phyloP scores from a whole-genome alignment of 306 rosid genomes.

The Dicorynia guianensis region DNA sequence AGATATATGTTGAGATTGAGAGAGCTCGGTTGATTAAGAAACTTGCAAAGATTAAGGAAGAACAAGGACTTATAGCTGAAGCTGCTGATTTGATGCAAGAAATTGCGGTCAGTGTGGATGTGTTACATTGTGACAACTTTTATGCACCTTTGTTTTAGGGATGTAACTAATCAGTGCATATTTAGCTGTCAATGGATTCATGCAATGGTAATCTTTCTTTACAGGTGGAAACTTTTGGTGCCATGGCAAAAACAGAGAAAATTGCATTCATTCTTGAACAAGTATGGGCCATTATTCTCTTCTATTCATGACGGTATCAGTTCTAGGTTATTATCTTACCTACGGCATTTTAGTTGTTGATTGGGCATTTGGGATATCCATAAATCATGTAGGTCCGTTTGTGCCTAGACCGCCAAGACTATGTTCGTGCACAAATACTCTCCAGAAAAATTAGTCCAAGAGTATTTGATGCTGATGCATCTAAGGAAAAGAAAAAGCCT shows the following conservation, averaged over 20 bases:
- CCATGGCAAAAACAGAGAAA: slow-evolving; percentile 91
- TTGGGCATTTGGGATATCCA: neutral
- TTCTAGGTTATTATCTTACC: neutral
- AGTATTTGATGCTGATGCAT: slow-evolving; percentile 59
- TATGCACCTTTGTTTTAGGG: neutral
- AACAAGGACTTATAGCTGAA: slow-evolving; percentile 88
- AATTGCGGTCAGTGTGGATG: slow-evolving; percentile 74
- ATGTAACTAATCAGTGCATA: neutral
- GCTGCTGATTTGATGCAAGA: slow-evolving; percentile 99
- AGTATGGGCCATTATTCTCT: slow-evolving; percentile 50
- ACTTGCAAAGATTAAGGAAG: slow-evolving; percentile 95
- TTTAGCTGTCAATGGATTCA: slow-evolving; percentile 4
- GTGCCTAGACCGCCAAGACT: slow-evolving; percentile 72
- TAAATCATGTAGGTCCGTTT: slow-evolving; percentile 55
- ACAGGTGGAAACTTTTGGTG: slow-evolving; percentile 94
- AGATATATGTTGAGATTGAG: slow-evolving; percentile 85
- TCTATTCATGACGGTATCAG: neutral
- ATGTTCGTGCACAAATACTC: slow-evolving; percentile 71
- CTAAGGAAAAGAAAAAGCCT: slow-evolving; percentile 75
- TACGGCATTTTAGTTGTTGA: neutral
- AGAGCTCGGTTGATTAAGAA: slow-evolving; percentile 83
- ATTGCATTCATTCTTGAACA: slow-evolving; percentile 93
- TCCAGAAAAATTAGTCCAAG: slow-evolving; percentile 72
- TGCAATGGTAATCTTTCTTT: slow-evolving; percentile 33
- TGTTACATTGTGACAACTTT: slow-evolving; percentile 24